Base-by-base conservation (phyloP, 1,139 yeast genomes). In the Geotrichum restrictum region DNA sequence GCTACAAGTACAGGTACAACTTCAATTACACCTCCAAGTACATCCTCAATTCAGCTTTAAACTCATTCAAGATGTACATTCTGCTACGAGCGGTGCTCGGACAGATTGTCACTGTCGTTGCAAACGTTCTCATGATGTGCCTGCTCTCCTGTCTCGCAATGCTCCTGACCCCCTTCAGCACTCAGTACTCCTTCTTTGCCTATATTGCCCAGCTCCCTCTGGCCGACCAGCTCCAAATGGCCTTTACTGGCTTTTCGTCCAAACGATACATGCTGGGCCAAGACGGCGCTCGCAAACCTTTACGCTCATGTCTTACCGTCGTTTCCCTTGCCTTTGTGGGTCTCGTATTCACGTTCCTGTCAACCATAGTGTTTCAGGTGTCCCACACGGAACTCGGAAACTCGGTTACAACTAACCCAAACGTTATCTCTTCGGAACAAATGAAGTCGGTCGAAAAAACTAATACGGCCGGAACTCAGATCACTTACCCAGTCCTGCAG, bases 31-130 rank as follows among this genome's bases (percentile, higher is more conserved):
- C n/a, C n/a, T n/a, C n/a, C n/a, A n/a, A n/a, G n/a, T n/a, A n/a
- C n/a, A n/a, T n/a, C n/a, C n/a, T n/a, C n/a, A n/a, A n/a, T n/a
- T 33, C 36, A 13, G 36, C 36, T 33, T 13, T 5, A 24, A 24
- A 33, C 5, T 5, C 31, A 40, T 14, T 10, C 32, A 7, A 19
- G n/a, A 49, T 44, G 48, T 19, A 37, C 8, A 33, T 49, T 16
- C 27, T 32, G 13, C 37, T 51, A 7, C 38, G 45, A 21, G 52
- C 52, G 5, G 36, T 45, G 22, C 29, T 43, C 32, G 56, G 49
- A 3, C 56, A 53, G 24, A 38, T 47, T 21, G 33, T 53, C 29
- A 53, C 56, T 1, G 52, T 49, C 33, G 49, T 49, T 1, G 56
- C 56, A 10, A 53, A 53, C 32, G 41, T 53, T 22, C 27, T 49